Evolutionary conservation across 2,329 filamentous ascomycete genomes (phyloP), one percentile per base, ranked within the genome.

Genomic region (Curvularia lunata): DNA sequence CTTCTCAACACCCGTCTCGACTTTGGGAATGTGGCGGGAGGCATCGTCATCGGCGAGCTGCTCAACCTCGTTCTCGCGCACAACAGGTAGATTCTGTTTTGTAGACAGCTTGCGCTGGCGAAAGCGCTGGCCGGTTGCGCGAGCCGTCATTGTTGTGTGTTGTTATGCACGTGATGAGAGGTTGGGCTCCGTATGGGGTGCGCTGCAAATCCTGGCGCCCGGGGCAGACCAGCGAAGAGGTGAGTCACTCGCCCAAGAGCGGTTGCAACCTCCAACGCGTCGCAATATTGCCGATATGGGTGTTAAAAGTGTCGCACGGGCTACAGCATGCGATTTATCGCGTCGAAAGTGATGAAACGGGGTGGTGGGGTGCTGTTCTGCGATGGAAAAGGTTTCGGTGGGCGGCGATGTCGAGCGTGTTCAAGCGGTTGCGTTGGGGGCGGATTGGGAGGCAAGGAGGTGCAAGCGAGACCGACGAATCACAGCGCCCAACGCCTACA

Each of bases 1-100:
- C 77, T 96, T 93, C 80, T 99, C 95, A 71, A 99, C 95, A 79
- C 95, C 95, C 67, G 93, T 97, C 76, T 95, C 92, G 76, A 97
- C 92, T 73, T 89, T 91, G 81, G 84, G 87, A 82, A 86, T 91
- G 76, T 90, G 89, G 69, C 90, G 90, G 76, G 94, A 88, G 71
- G 91, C 86, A 66, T 88, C 86, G 80, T 96, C 91, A 78, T 97
- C 96, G 79, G 92, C 87, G 73, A 84, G 86, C 74, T 89, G 84
- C 75, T 97, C 92, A 80, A 98, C 90, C 76, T 98, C 91, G 78
- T 92, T 85, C 81, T 98, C 94, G 77, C 90, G 87, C 74, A 97
- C 86, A 71, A 99, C 89, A 59, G 89, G 88, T 75, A 97, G 88
- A 71, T 88, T 88, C 77, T 92, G 92, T 83, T 96, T 96, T 74